These are phyloP conservation scores for Hortiboletus flavorubellus DNA, from an alignment of 768 basidiomycete species.

Conservation along the genomic window DNA sequence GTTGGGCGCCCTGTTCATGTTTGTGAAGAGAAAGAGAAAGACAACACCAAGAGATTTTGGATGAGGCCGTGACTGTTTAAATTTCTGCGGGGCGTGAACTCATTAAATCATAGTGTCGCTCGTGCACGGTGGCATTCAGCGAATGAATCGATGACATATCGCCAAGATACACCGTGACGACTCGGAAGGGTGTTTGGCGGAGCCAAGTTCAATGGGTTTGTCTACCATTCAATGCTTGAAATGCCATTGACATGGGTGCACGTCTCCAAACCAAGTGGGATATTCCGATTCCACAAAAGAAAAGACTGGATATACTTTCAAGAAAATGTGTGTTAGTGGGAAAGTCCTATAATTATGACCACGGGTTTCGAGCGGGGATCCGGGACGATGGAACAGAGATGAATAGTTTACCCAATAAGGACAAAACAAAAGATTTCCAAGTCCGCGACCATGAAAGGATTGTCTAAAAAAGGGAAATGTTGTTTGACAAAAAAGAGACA, in stretches of 20 bases:
- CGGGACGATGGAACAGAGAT: too few relatives aligned
- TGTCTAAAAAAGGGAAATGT: slow-evolving; percentile 16
- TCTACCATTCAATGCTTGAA: too few relatives aligned
- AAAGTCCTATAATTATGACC: too few relatives aligned
- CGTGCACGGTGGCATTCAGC: neutral
- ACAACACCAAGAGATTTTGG: neutral
- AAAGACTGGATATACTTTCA: too few relatives aligned
- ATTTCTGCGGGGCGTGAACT: neutral
- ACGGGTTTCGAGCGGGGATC: too few relatives aligned
- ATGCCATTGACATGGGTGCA: neutral
- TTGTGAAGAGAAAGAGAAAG: neutral
- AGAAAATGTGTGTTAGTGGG: too few relatives aligned
- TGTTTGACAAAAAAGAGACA: slow-evolving; percentile 22
- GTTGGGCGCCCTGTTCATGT: neutral
- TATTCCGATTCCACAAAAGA: too few relatives aligned
- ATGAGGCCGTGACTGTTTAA: neutral
- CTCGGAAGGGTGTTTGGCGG: too few relatives aligned
- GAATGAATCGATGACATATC: too few relatives aligned
- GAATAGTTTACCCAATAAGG: slow-evolving; percentile 3
- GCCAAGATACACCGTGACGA: too few relatives aligned
- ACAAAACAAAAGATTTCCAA: slow-evolving; percentile 11
- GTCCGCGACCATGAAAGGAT: slow-evolving; percentile 21
- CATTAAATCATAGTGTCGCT: neutral
- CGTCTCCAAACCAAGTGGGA: too few relatives aligned
- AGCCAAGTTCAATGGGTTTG: too few relatives aligned